These are phyloP conservation scores for Sporothrix humicola DNA, from an alignment of 2,329 filamentous ascomycete species.

Conservation along the genomic window DNA sequence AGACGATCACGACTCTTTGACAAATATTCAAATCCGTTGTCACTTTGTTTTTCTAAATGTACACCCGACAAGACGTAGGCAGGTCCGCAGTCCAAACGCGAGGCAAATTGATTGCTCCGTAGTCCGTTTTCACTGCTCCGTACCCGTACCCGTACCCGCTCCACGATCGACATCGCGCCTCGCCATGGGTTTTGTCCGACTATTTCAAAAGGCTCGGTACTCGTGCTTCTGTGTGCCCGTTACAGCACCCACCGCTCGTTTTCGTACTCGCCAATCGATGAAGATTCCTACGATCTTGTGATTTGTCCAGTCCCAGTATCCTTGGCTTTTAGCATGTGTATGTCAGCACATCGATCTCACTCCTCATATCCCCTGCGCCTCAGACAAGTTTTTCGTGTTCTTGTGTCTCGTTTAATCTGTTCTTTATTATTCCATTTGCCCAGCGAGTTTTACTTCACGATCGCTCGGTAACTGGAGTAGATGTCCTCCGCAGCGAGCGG, in stretches of 20 bases:
- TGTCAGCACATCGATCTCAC: conserved; percentile 19
- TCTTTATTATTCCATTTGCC: not conserved
- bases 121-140: not conserved
- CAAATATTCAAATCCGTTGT: not conserved
- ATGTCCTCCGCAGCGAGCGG: not conserved
- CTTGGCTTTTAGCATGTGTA: not conserved
- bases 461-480: not conserved
- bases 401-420: not conserved
- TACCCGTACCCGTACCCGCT: conserved; percentile 10
- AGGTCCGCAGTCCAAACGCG: not conserved
- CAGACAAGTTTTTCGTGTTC: not conserved
- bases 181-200: not conserved
- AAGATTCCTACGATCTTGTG: not conserved
- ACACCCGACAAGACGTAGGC: no score
- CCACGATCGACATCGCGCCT: conserved; percentile 9
- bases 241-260: not conserved
- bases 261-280: not conserved
- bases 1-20: not conserved
- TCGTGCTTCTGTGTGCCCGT: not conserved
- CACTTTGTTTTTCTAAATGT: no score
- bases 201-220: not conserved
- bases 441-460: not conserved
- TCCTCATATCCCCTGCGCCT: not conserved
- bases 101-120: conserved; percentile 8
- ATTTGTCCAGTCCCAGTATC: not conserved